phyloP scores from a whole-genome alignment of 129 eudicot species.

The Logfia minima region DNA sequence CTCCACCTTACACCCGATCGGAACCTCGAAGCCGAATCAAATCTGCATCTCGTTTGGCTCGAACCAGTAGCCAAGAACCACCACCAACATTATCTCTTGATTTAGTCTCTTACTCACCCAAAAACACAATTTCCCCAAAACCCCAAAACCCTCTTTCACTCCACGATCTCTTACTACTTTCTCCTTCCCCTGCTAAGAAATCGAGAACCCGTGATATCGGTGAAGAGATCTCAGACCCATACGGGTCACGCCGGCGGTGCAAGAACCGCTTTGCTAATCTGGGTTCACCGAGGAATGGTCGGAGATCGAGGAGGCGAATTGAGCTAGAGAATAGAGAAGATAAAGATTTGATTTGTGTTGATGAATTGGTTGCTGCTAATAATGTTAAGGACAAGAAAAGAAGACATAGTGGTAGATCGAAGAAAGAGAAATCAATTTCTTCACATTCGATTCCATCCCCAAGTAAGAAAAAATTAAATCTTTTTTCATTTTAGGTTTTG shows the following conservation, averaged over 20 bases:
- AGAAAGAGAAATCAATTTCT: conserved; percentile 52
- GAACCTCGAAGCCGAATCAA: conserved; percentile 43
- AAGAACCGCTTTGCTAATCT: conserved; percentile 41
- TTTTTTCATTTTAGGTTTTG: not conserved
- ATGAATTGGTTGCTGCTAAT: conserved; percentile 47
- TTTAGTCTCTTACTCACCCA: conserved; percentile 57
- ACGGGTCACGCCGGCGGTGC: conserved; percentile 48
- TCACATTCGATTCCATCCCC: conserved; percentile 47
- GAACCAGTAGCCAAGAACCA: conserved; percentile 41
- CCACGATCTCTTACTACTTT: conserved; percentile 69
- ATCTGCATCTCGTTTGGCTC: conserved; percentile 72
- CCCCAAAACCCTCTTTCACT: conserved; percentile 48
- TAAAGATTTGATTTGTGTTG: conserved; percentile 44
- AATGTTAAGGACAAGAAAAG: conserved; percentile 56
- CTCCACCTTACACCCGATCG: conserved; percentile 37
- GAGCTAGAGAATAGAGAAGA: conserved; percentile 64
- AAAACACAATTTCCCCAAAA: conserved; percentile 40
- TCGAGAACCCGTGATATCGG: conserved; percentile 50
- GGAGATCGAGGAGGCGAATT: conserved; percentile 65
- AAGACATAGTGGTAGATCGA: conserved; percentile 60
- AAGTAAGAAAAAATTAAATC: conserved; percentile 39
- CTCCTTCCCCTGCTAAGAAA: conserved; percentile 67
- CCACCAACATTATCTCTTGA: conserved; percentile 55
- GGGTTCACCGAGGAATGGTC: conserved; percentile 59
- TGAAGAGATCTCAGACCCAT: conserved; percentile 44